A percentile compares a stretch with the other conserved stretches of the same genome.
These are phyloP conservation scores for Eucalyptus regnans DNA, from an alignment of 345 rosid genomes.

Conservation along the genomic window DNA sequence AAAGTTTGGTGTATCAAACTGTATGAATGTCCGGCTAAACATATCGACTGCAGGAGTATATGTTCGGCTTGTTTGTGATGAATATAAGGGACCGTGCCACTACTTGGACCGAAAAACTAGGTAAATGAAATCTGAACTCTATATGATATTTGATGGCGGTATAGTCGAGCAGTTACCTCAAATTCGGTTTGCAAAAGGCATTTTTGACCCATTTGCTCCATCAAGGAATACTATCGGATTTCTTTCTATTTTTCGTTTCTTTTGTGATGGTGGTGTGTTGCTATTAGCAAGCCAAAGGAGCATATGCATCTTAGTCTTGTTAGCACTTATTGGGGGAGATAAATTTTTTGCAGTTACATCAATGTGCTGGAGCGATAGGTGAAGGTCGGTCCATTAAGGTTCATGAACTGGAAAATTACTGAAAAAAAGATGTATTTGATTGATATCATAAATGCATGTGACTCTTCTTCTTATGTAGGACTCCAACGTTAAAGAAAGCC, in stretches of 20 bases:
- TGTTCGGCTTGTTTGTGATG: background rate
- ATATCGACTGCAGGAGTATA: background rate
- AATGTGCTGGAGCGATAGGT: background rate
- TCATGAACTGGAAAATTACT: background rate
- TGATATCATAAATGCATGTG: background rate
- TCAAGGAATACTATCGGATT: background rate
- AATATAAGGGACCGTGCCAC: background rate
- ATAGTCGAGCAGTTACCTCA: constrained; percentile 11
- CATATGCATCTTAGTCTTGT: background rate
- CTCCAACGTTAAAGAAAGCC: background rate
- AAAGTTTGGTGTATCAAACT: background rate
- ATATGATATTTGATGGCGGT: background rate
- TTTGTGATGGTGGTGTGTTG: background rate
- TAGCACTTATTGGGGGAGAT: background rate
- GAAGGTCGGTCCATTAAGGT: background rate
- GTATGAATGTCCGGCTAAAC: background rate
- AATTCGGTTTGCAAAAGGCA: constrained; percentile 11
- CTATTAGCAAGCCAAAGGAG: background rate
- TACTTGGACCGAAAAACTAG: background rate
- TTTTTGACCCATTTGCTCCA: background rate
- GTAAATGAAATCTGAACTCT: background rate
- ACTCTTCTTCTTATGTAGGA: background rate
- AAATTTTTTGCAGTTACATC: background rate
- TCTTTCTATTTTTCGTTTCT: background rate
- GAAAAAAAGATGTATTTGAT: background rate